Percentiles rank a stretch among this genome's conserved stretches.
Conservation (phyloP, 768 basidiomycete genomes). For the Amylocystis lapponica region DNA sequence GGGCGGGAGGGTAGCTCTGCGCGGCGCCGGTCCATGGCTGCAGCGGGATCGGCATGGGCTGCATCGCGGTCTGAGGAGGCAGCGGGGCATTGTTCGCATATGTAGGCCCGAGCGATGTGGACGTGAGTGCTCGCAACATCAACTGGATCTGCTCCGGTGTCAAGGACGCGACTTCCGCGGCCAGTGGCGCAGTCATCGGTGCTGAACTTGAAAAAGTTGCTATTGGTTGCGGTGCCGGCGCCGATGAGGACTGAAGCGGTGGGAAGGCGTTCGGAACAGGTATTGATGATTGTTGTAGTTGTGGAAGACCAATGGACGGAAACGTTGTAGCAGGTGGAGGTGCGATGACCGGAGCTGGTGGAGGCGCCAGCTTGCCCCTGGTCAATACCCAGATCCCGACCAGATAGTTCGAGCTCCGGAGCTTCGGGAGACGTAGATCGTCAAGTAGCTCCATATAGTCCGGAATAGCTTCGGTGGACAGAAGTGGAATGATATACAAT, state of each 20-base stretch:
- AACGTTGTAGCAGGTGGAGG: constrained; percentile 4
- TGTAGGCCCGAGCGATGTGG: constrained; percentile 30
- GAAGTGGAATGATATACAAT: constrained; percentile 78
- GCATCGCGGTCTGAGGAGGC: constrained; percentile 8
- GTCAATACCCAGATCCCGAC: constrained; percentile 82
- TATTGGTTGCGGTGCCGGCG: constrained; percentile 8
- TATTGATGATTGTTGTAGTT: constrained; percentile 7
- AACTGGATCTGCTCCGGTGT: constrained; percentile 73
- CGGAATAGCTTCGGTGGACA: constrained; percentile 60
- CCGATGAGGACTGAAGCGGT: constrained; percentile 1
- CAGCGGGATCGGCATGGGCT: constrained; percentile 15
- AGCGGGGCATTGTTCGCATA: constrained; percentile 17
- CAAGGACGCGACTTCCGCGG: constrained; percentile 65
- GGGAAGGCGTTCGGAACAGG: too few relatives aligned
- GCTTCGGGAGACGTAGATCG: constrained; percentile 60
- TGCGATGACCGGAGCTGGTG: constrained; percentile 16
- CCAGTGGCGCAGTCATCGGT: constrained; percentile 35
- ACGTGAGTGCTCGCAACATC: constrained; percentile 53
- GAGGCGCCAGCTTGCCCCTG: constrained; percentile 64
- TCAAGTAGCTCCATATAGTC: constrained; percentile 85
- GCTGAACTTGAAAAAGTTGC: constrained; percentile 19
- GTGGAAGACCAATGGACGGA: constrained; percentile 9
- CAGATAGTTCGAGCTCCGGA: constrained; percentile 58
- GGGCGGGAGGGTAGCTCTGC: constrained; percentile 16
- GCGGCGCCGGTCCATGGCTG: constrained; percentile 16